Base-by-base conservation (phyloP, 2,329 filamentous ascomycete genomes). In the Pseudogymnoascus sp. region DNA sequence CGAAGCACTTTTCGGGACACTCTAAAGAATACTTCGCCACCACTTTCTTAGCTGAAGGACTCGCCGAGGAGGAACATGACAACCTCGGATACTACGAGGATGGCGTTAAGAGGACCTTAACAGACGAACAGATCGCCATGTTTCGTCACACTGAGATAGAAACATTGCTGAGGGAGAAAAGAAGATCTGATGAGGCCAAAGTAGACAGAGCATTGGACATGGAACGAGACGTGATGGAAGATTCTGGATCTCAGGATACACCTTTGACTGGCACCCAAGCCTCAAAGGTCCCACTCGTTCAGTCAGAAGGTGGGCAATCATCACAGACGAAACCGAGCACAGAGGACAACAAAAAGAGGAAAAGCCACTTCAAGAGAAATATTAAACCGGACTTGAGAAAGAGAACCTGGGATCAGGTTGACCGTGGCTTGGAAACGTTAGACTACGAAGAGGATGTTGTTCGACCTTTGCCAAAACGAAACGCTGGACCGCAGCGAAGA, bases 111-210 rank as follows among this genome's bases (percentile, higher is more conserved):
- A 88, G 93, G 41, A 96, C 92, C 16, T 79, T 97, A 69, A 97
- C 92, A 8, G 90, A 97, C 70, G 90, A 92, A 68, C 90, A 97
- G 77, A 91, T 97, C 68, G 84, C 85, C 61, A 93, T 96, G 65
- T 97, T 97, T 73, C 83, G 92, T 65, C 91, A 95, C 72, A 93
- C 90, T 2, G 93, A 97, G 74, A 82, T 96, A 22, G 87, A 94
- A 70, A 76, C 84, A 11, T 77, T 96, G 39, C 78, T 90, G 25
- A 84, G 84, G 65, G 78, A 81, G 64, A 72, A 78, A 73, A 63
- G 73, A 67, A 66, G 72, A 67, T 66, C 62, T 42, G 45, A 68
- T 59, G 66, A 67, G 63, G 64, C 65, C 4, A 66, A 59, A 33
- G 38, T 22, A 33, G 49, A 55, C 16, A 33, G 49, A 55, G 28